Evolutionary conservation across 371 early-diverging fungal genomes (phyloP).

Genomic region (Mucor velutinosus): DNA sequence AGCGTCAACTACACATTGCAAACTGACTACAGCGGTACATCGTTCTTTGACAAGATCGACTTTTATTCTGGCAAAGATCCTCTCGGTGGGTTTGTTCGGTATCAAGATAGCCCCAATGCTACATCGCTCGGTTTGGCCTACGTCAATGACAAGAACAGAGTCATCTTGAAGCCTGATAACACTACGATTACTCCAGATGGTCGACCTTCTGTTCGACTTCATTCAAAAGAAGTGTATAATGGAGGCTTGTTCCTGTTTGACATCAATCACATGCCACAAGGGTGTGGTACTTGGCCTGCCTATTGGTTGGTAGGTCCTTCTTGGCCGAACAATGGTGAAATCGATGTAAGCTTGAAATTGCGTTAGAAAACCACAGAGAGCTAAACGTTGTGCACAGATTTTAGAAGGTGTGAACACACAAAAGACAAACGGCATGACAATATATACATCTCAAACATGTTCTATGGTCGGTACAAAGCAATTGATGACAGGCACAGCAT

Average conservation of each 20-base stretch:
- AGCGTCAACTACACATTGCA: background rate
- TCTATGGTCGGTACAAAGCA: constrained; percentile 13
- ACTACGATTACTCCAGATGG: constrained; percentile 18
- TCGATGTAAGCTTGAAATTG: constrained; percentile 19
- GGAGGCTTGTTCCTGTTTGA: constrained; percentile 38
- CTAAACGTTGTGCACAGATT: background rate
- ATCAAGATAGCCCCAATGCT: constrained; percentile 33
- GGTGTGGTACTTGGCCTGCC: constrained; percentile 46
- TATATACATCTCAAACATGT: constrained; percentile 20
- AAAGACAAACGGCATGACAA: constrained; percentile 18
- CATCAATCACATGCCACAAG: constrained; percentile 37
- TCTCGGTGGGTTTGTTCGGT: constrained; percentile 49
- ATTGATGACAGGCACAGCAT: background rate
- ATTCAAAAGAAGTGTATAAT: constrained; percentile 12
- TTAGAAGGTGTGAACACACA: constrained; percentile 39
- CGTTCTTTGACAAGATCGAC: constrained; percentile 36
- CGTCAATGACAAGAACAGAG: constrained; percentile 5
- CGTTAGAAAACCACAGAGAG: too few species aligned
- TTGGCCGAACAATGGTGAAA: constrained; percentile 42
- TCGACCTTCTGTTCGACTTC: constrained; percentile 28
- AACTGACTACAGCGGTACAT: background rate
- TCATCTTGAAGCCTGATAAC: constrained; percentile 19
- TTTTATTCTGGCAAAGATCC: constrained; percentile 45
- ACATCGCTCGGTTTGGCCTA: constrained; percentile 5
- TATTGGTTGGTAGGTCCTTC: constrained; percentile 39